phyloP scores from a whole-genome alignment of 2,329 filamentous ascomycete genomes.

The Beauveria pseudobassiana region DNA sequence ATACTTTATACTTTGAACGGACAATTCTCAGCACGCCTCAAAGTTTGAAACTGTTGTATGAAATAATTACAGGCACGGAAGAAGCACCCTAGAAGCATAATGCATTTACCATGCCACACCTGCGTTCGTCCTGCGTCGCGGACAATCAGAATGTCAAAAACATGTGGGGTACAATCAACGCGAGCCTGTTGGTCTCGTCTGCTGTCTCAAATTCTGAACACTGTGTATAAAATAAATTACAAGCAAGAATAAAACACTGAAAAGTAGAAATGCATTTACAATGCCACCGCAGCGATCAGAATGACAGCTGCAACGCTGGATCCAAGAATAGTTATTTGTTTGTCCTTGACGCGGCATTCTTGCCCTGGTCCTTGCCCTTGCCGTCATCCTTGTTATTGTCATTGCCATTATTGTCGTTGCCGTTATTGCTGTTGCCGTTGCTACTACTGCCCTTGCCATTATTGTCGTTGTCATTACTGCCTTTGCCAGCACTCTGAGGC shows the following conservation, averaged over 20 bases:
- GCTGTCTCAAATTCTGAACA: not conserved
- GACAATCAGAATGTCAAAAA: not conserved
- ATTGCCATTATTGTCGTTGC: not conserved
- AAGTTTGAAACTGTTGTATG: no score
- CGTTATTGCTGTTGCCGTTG: not conserved
- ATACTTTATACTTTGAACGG: no score
- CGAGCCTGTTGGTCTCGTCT: not conserved
- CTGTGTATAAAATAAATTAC: not conserved
- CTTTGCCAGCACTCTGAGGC: slow-evolving; percentile 9
- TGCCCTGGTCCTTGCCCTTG: slow-evolving; percentile 8
- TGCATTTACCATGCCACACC: not conserved
- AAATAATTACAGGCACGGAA: no score
- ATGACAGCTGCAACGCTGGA: slow-evolving; percentile 22
- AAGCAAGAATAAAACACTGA: slow-evolving; percentile 1
- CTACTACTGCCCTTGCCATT: slow-evolving; percentile 10
- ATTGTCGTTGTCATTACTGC: not conserved
- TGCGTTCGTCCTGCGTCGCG: not conserved
- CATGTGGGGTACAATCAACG: not conserved
- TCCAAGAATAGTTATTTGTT: slow-evolving; percentile 22
- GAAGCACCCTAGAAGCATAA: no score
- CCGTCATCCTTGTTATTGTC: not conserved
- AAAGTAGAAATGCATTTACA: slow-evolving; percentile 9
- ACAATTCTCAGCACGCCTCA: no score
- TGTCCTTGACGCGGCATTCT: slow-evolving; percentile 15
- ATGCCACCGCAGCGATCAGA: slow-evolving; percentile 20